These are phyloP conservation scores for Cercis canadensis DNA, from an alignment of 306 rosid genomes.

Conservation along the genomic window DNA sequence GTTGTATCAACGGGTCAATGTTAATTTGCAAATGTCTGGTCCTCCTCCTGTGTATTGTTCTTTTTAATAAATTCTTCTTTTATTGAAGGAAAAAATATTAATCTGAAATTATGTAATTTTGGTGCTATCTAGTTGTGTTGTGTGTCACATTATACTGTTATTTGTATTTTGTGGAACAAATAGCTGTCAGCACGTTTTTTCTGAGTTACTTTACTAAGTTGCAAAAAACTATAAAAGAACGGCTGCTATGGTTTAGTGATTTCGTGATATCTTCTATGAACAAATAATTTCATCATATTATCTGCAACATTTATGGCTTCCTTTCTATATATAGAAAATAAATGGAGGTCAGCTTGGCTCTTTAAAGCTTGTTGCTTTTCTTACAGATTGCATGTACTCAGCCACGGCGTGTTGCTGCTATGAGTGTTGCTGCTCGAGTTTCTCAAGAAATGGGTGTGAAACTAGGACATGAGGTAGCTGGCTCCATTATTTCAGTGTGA, in stretches of 20 bases:
- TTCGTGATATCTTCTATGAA: constrained; percentile 15
- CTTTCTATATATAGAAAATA: constrained; percentile 24
- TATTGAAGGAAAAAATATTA: too few relatives aligned
- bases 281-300: constrained; percentile 4
- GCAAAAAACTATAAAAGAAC: neutral
- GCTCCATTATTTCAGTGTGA: constrained; percentile 15
- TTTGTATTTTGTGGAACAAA: constrained; percentile 18
- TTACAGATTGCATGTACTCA: constrained; percentile 96
- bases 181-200: constrained; percentile 19
- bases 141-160: neutral
- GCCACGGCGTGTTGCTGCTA: constrained; percentile 97
- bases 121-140: constrained; percentile 20
- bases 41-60: too few relatives aligned
- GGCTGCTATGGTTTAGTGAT: neutral
- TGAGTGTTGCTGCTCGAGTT: constrained; percentile 99
- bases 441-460: constrained; percentile 97
- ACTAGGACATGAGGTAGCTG: constrained; percentile 87
- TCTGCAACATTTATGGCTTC: constrained; percentile 1
- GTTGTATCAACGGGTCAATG: constrained; percentile 14
- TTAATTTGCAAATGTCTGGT: constrained; percentile 7
- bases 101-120: too few relatives aligned
- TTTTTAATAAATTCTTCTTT: too few relatives aligned
- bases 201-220: neutral
- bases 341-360: neutral
- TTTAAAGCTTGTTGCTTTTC: neutral